Conservation (phyloP, 257 asterid genomes). For the Lycium ferocissimum region DNA sequence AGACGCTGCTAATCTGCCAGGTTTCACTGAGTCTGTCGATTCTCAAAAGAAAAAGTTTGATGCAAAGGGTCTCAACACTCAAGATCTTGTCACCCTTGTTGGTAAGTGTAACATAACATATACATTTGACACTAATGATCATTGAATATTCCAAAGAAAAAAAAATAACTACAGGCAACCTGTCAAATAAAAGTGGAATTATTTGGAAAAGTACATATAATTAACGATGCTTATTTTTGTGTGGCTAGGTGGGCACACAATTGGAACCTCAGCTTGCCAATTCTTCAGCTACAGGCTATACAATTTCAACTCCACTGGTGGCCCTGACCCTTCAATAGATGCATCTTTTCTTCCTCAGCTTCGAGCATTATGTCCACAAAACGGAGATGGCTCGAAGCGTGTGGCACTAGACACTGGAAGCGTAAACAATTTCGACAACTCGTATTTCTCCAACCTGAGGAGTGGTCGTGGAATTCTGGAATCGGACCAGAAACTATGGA, state of each 20-base stretch:
- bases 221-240: not conserved
- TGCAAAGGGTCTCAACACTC: conserved; percentile 65
- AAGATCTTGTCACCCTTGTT: conserved; percentile 86
- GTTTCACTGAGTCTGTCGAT: conserved; percentile 64
- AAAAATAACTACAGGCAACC: too few species aligned
- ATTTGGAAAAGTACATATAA: too few species aligned
- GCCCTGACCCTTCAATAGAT: conserved; percentile 63
- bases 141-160: too few species aligned
- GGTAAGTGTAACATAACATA: conserved; percentile 52
- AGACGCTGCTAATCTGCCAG: conserved; percentile 59
- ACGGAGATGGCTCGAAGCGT: conserved; percentile 57
- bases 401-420: conserved; percentile 76
- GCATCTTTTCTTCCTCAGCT: conserved; percentile 66
- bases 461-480: conserved; percentile 74
- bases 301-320: conserved; percentile 47
- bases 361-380: conserved; percentile 67
- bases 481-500: conserved; percentile 80
- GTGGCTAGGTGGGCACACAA: conserved; percentile 76
- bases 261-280: conserved; percentile 83
- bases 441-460: conserved; percentile 65
- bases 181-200: too few species aligned
- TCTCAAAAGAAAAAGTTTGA: conserved; percentile 62
- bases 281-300: conserved; percentile 73
- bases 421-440: conserved; percentile 57
- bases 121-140: too few species aligned